phyloP scores from a whole-genome alignment of 108 stramenopile genomes.

The Aurantiochytrium sp. region DNA sequence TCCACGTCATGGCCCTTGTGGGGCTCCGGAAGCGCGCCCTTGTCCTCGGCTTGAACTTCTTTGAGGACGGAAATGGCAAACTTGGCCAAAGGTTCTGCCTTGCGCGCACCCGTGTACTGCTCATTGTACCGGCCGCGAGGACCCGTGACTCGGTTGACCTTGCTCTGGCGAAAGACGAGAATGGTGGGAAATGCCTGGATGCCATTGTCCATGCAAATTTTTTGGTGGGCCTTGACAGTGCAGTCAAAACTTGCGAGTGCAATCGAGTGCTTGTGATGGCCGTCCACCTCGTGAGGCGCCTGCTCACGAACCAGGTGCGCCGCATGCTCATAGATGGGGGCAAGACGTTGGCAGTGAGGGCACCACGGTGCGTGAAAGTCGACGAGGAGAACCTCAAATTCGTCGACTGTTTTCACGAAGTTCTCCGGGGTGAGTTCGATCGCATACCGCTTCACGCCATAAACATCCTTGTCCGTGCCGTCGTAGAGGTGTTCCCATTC shows the following conservation, averaged over 20 bases:
- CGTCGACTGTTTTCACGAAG: not conserved
- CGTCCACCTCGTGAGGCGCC: not conserved
- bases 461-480: not conserved
- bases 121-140: not conserved
- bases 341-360: not conserved
- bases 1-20: not conserved
- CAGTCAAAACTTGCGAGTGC: constrained; percentile 1
- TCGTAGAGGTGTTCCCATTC: constrained; percentile 2
- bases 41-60: not conserved
- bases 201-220: not conserved
- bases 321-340: constrained; percentile 11
- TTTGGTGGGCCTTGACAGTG: not conserved
- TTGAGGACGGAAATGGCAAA: not conserved
- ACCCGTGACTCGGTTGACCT: not conserved
- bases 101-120: not conserved
- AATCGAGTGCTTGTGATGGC: not conserved
- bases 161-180: constrained; percentile 16
- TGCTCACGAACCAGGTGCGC: not conserved
- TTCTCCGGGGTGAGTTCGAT: not conserved
- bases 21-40: not conserved
- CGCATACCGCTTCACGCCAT: not conserved
- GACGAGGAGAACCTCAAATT: constrained; percentile 13
- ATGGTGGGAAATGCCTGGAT: constrained; percentile 12
- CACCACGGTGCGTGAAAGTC: constrained; percentile 29
- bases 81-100: not conserved